A percentile compares a stretch with the other conserved stretches of the same genome.
Conservation (phyloP, 129 eudicot genomes). For the Tanacetum coccineum region DNA sequence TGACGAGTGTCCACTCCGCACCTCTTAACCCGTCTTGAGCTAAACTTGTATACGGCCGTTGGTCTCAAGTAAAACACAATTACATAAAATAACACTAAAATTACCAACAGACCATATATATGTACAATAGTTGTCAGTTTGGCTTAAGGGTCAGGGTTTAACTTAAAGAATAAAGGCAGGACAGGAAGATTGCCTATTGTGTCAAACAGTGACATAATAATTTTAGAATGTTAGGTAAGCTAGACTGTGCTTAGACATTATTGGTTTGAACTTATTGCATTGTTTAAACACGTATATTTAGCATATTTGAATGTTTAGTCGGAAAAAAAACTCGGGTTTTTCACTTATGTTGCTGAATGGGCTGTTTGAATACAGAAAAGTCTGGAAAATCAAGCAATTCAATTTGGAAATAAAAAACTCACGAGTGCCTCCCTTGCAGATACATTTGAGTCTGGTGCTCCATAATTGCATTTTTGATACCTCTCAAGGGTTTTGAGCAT, state of each 20-base stretch:
- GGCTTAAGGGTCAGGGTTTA: not conserved
- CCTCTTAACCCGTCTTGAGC: too few relatives aligned
- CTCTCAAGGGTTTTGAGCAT: constrained; percentile 93
- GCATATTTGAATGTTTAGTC: not conserved
- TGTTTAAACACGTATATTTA: too few relatives aligned
- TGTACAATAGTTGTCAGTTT: constrained; percentile 4
- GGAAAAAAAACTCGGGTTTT: not conserved
- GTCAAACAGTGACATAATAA: constrained; percentile 2
- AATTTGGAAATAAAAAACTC: not conserved
- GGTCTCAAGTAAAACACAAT: too few relatives aligned
- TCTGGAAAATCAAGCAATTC: not conserved
- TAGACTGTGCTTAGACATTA: not conserved
- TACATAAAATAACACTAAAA: too few relatives aligned
- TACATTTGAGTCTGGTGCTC: constrained; percentile 75
- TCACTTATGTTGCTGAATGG: not conserved
- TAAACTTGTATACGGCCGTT: too few relatives aligned
- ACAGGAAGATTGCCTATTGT: not conserved
- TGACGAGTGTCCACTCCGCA: too few relatives aligned
- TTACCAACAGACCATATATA: too few relatives aligned
- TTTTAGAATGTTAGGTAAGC: not conserved
- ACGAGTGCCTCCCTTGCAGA: constrained; percentile 86
- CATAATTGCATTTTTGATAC: constrained; percentile 94
- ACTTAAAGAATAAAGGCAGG: constrained; percentile 7
- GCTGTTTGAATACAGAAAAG: not conserved
- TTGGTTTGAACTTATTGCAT: not conserved